A percentile compares a stretch with the other conserved stretches of the same genome.
phyloP scores from a whole-genome alignment of 441 rosid species.

The Oxalis stricta region DNA sequence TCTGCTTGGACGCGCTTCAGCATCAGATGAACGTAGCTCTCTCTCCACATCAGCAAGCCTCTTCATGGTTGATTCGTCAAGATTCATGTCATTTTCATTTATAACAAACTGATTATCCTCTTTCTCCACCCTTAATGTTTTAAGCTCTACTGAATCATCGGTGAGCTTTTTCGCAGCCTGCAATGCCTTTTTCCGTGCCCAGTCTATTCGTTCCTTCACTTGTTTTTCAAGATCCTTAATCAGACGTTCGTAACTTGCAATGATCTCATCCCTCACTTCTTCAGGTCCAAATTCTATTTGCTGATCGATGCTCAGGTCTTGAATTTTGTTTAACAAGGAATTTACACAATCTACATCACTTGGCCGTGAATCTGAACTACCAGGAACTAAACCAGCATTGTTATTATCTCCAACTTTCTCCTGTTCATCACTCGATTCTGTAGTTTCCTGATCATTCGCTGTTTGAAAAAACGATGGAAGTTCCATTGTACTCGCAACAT shows the following conservation, averaged over 20 bases:
- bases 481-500: not conserved
- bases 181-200: conserved; percentile 88
- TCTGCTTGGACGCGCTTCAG: too few species aligned
- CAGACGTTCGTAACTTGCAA: conserved; percentile 14
- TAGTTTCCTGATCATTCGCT: too few species aligned
- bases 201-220: conserved; percentile 65
- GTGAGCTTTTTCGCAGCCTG: conserved; percentile 36
- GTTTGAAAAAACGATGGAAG: too few species aligned
- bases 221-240: conserved; percentile 58
- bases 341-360: not conserved
- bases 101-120: not conserved
- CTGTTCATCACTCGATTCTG: too few species aligned
- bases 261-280: not conserved
- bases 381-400: too few species aligned
- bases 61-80: conserved; percentile 1
- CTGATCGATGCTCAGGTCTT: not conserved
- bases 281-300: not conserved
- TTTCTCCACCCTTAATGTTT: conserved; percentile 9
- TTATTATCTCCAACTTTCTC: too few species aligned
- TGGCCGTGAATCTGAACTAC: too few species aligned
- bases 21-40: too few species aligned
- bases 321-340: not conserved
- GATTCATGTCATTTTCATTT: not conserved
- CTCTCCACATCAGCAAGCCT: conserved; percentile 7
- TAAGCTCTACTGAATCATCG: conserved; percentile 15